Evolutionary conservation across 768 basidiomycete genomes (phyloP).

Genomic region (Termitomyces sp.): DNA sequence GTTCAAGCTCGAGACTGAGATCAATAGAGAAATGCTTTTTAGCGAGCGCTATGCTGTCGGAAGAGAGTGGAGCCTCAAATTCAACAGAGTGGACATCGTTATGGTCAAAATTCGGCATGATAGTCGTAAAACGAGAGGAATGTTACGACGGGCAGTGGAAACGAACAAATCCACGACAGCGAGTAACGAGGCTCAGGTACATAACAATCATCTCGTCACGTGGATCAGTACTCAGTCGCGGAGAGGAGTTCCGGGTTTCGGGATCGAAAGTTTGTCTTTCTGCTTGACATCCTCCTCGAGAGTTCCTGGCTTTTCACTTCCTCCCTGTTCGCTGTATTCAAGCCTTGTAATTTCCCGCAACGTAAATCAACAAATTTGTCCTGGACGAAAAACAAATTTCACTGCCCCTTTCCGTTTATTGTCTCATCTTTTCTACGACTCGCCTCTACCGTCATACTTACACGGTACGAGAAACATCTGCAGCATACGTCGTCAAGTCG

Average conservation of each 20-base stretch:
- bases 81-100: constrained; percentile 34
- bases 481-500: neutral
- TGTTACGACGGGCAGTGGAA: neutral
- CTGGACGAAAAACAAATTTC: neutral
- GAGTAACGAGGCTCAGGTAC: neutral
- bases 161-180: neutral
- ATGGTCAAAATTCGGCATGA: constrained; percentile 29
- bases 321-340: neutral
- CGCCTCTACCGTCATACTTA: too few relatives aligned
- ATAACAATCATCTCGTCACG: constrained; percentile 1
- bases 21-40: constrained; percentile 64
- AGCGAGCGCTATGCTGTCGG: constrained; percentile 20
- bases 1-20: constrained; percentile 77
- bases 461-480: neutral
- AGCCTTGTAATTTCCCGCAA: neutral
- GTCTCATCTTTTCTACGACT: too few relatives aligned
- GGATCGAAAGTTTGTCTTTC: neutral
- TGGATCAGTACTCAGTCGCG: too few relatives aligned
- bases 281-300: too few relatives aligned
- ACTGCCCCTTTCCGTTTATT: neutral
- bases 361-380: neutral
- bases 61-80: constrained; percentile 37
- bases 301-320: neutral
- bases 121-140: constrained; percentile 17
- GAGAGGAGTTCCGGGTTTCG: too few relatives aligned